phyloP scores from a whole-genome alignment of 768 basidiomycete species.

The Mycena capillaripes region DNA sequence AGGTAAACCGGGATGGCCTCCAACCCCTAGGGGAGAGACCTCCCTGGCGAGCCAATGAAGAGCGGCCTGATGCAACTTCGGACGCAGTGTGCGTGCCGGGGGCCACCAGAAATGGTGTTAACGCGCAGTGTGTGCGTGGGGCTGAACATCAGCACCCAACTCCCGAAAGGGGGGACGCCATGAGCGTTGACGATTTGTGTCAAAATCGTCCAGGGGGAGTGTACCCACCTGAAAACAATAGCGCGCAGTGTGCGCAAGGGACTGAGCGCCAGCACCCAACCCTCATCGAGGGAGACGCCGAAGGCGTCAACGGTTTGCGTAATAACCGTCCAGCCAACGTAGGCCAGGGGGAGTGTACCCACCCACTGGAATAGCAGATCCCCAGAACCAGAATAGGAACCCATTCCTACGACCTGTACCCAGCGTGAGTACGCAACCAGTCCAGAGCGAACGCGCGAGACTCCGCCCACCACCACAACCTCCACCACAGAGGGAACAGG shows the following conservation, averaged over 20 bases:
- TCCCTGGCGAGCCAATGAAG: conserved; percentile 10
- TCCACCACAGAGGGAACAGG: background rate
- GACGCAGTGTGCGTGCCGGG: background rate
- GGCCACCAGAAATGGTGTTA: background rate
- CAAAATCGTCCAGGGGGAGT: no score
- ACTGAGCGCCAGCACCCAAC: no score
- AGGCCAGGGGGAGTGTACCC: background rate
- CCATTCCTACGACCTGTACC: background rate
- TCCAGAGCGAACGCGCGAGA: no score
- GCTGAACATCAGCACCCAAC: background rate
- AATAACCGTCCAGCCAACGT: background rate
- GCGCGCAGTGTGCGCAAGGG: no score
- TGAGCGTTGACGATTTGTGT: no score
- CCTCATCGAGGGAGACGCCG: conserved; percentile 6
- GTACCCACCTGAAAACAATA: no score
- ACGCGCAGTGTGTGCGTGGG: conserved; percentile 1
- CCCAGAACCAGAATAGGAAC: background rate
- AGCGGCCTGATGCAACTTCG: conserved; percentile 10
- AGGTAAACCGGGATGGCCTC: conserved; percentile 12
- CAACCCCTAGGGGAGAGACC: background rate
- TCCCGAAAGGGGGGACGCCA: no score
- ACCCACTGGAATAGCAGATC: background rate
- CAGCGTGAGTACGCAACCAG: no score
- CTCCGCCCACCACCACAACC: background rate
- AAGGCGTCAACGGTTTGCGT: background rate